Evolutionary conservation across 495 filamentous ascomycete species (phyloP), one percentile per base, ranked within the genome.

Genomic region (Trichoderma gamsii): DNA sequence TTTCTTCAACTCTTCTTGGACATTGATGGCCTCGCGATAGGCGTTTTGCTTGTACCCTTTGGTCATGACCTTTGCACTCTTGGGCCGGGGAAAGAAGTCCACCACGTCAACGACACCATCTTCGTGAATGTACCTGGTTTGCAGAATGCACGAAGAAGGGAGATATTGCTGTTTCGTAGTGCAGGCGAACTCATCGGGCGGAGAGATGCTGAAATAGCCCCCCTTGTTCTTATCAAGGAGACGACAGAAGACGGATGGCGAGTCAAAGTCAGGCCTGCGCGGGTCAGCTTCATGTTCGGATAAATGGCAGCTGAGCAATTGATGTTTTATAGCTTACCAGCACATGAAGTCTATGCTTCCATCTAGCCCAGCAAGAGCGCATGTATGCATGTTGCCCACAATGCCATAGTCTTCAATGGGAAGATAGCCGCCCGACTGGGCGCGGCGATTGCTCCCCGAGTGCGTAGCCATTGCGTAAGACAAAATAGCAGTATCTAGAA

Each of bases 361-460:
- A 69, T 87, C 86, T 72, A 89, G 87, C 73, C 86, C 87, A 41
- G 90, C 83, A 35, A 92, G 78, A 27, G 89, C 88, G 77, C 87
- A 89, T n/a, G 89, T 91, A 71, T 86, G 82, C 88, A 91, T 90
- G 72, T 91, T 90, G 16, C 89, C 89, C 73, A 91, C 89, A 69
- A 92, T 78, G 41, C 89, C 89, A 81, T 92, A 92, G 72, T 90
- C 82, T 72, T 90, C 89, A 68, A 92, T 89, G 66, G 89, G 84
- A 41, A 84, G 83, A 70, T 89, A 90, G 13, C 79, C 78, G 0
- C 71, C 72, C 15, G 70, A 66, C 7, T 70, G 69, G 44, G 32
- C 68, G 41, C 77, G 72, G 73, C 75, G 71, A 15, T 29, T 8
- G 25, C 32, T 46, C 25, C 27, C 59, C 0, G 64, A 70, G 70